Conservation (phyloP, 2,329 filamentous ascomycete species). For the Pestalotiopsis sp. region DNA sequence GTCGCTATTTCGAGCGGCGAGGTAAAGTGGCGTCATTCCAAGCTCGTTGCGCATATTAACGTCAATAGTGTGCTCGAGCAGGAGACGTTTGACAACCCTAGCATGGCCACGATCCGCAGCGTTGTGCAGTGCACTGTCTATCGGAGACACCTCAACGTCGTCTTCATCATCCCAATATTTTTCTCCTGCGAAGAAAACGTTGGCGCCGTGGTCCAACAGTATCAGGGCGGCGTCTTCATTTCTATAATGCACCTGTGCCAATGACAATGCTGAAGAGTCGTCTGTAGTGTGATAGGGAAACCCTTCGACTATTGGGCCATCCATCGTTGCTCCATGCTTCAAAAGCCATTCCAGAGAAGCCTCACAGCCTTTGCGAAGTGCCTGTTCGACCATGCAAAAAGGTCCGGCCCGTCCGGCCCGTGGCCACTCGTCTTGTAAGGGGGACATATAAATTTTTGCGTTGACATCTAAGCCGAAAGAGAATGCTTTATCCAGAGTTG, state of each 20-base stretch:
- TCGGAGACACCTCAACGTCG: no score
- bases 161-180: not conserved
- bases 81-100: not conserved
- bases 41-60: not conserved
- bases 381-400: no score
- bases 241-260: not conserved
- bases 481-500: not conserved
- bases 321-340: not conserved
- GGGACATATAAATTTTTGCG: not conserved
- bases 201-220: not conserved
- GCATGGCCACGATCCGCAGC: not conserved
- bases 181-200: no score
- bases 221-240: not conserved
- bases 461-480: not conserved
- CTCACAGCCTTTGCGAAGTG: no score
- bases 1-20: not conserved
- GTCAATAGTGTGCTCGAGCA: not conserved
- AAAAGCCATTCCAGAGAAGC: not conserved
- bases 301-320: not conserved
- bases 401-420: no score
- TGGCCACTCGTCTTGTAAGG: no score
- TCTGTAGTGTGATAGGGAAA: not conserved
- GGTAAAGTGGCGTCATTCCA: not conserved
- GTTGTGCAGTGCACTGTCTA: not conserved
- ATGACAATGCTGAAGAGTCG: not conserved